phyloP scores from a whole-genome alignment of 2,329 filamentous ascomycete species.

The Pyricularia grisea region DNA sequence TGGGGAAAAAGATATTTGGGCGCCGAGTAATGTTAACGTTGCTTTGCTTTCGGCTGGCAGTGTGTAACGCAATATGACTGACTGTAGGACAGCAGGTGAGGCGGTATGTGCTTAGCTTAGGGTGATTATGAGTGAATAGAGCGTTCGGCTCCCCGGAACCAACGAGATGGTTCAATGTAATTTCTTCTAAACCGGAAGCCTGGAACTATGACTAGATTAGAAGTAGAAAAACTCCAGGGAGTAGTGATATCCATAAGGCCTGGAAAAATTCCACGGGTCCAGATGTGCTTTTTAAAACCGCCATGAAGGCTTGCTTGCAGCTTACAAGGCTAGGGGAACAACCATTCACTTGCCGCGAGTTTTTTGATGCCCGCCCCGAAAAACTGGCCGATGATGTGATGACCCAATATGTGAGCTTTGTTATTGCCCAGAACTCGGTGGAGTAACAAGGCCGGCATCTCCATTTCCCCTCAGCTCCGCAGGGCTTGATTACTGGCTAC shows the following conservation, averaged over 20 bases:
- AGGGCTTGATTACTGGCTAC: background rate
- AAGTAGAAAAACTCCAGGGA: too few species aligned
- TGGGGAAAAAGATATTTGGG: background rate
- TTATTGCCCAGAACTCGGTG: background rate
- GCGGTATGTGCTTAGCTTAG: background rate
- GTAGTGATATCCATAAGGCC: background rate
- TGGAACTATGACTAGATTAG: background rate
- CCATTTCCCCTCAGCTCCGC: background rate
- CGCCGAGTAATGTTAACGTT: background rate
- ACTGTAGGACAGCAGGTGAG: background rate
- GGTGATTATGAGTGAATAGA: background rate
- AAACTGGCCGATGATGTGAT: conserved; percentile 1
- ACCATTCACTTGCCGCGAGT: background rate
- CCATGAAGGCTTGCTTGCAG: background rate
- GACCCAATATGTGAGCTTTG: background rate
- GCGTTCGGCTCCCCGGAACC: too few species aligned
- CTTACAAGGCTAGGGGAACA: background rate
- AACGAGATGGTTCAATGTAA: background rate
- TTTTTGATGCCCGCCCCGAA: background rate
- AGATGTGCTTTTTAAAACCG: background rate
- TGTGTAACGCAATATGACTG: background rate
- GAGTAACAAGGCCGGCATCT: background rate
- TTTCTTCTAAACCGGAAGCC: background rate
- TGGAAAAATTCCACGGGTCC: background rate
- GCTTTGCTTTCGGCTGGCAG: background rate